These are phyloP conservation scores for Pseudoturritis turrita DNA, from an alignment of 345 rosid genomes.

Conservation along the genomic window DNA sequence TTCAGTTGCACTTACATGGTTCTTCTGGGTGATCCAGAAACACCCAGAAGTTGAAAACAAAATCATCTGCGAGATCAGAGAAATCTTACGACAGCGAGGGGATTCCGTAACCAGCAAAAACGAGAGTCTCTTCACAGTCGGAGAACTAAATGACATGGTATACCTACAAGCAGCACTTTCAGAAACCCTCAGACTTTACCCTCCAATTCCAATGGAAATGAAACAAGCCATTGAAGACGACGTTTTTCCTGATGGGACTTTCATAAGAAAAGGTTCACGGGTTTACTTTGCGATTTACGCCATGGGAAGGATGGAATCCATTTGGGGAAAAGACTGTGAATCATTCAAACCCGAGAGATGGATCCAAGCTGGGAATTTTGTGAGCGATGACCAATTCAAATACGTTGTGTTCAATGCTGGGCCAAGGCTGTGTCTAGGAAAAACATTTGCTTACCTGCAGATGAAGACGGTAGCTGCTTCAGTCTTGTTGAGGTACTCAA, in stretches of 20 bases:
- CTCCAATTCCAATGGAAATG: conserved; percentile 65
- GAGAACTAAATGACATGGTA: conserved; percentile 40
- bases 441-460: conserved; percentile 39
- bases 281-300: conserved; percentile 58
- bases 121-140: conserved; percentile 29
- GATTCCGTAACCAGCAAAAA: neutral
- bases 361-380: conserved; percentile 30
- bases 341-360: conserved; percentile 60
- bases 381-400: conserved; percentile 26
- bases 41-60: conserved; percentile 39
- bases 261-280: conserved; percentile 40
- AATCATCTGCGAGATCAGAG: conserved; percentile 27
- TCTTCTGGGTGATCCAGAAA: conserved; percentile 45
- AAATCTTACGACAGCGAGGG: conserved; percentile 14
- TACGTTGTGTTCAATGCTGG: conserved; percentile 48
- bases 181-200: conserved; percentile 54
- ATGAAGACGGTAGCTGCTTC: conserved; percentile 40
- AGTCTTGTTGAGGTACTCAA: conserved; percentile 26
- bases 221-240: conserved; percentile 50
- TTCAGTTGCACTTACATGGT: conserved; percentile 45
- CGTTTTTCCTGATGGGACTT: conserved; percentile 52
- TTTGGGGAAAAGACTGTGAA: conserved; percentile 53
- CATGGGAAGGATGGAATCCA: conserved; percentile 56
- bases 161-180: conserved; percentile 52
- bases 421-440: conserved; percentile 39